Base-by-base conservation (phyloP, 345 rosid species). In the Eucalyptus cladocalyx region DNA sequence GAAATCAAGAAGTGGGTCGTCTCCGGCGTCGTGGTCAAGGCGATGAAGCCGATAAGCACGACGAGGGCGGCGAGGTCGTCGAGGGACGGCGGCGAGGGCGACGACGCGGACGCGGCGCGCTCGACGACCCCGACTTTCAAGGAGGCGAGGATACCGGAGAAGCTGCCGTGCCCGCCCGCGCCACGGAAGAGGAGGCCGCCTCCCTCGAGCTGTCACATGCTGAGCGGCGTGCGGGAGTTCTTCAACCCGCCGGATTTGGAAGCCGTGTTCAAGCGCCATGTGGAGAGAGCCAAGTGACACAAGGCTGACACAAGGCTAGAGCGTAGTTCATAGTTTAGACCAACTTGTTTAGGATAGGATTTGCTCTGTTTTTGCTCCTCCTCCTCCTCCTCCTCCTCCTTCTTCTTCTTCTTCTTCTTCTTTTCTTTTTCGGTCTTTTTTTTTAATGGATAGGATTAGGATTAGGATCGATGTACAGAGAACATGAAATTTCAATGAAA, bases 241-340 rank as follows among this genome's bases (percentile, higher is more conserved):
- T 92, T 93, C 83, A 83, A 87, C 80, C 93, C 95, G 43, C 95
- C 95, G 62, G 95, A 93, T 80, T 88, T 93, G 93, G 95, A 93
- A 81, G 80, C 93, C 30, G 88, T 93, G 87, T 93, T 92, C 86
- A 83, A 87, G 47, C 90, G 90, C 69, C 91, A 91, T 53, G 90
- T 86, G 80, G 90, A 90, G 90, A 86, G 87, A 30, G 90, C 86
- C 23, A 88, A 80, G 81, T 76, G 69, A 88, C 62, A 19, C 24
- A 51, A 17, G 54, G 54, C 54, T 51, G 54, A 17, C 54, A 51
- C 54, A 53, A 21, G 85, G 85, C 85, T 21, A 21, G 85, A 11
- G 85, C 3, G 47, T 37, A 76, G 85, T 40, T 40, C 42, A 76
- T 6, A 76, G 85, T 40, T 76, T 76, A 76, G 85, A 76, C 50